Evolutionary conservation across 2,329 filamentous ascomycete genomes (phyloP).

Genomic region (Elsinoe ampelina): DNA sequence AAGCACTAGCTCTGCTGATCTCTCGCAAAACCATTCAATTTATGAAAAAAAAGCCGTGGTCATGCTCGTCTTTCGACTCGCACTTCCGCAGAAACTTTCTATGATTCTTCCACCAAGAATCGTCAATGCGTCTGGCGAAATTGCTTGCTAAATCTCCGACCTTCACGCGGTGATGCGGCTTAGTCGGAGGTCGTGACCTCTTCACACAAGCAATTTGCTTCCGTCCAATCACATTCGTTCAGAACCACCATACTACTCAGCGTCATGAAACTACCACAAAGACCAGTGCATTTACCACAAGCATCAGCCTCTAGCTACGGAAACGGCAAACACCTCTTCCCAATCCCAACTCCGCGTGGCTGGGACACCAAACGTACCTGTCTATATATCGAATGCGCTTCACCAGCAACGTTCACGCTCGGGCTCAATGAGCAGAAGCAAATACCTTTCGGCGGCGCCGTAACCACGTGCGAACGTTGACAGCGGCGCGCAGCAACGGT

Average conservation of each 20-base stretch:
- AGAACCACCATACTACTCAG: too few species aligned
- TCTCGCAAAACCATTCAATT: background rate
- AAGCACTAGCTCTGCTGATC: conserved; percentile 4
- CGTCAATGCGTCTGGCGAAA: conserved; percentile 2
- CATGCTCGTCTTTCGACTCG: background rate
- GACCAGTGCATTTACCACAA: background rate
- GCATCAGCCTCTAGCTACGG: background rate
- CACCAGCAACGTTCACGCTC: background rate
- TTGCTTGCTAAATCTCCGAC: background rate
- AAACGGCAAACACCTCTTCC: background rate
- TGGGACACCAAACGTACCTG: background rate
- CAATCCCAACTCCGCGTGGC: background rate
- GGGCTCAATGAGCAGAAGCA: background rate
- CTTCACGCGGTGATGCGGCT: too few species aligned
- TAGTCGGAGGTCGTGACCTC: too few species aligned
- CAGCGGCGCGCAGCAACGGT: background rate
- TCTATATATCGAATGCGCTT: background rate
- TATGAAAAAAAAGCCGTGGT: background rate
- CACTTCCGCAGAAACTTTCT: background rate
- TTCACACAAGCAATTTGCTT: background rate
- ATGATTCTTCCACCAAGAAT: background rate
- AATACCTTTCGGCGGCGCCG: background rate
- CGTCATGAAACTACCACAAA: background rate
- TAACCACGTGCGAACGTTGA: background rate
- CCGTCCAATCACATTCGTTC: background rate